A percentile compares a stretch with the other conserved stretches of the same genome.
Evolutionary conservation across 768 basidiomycete genomes (phyloP).

Genomic region (Russula brevipes): DNA sequence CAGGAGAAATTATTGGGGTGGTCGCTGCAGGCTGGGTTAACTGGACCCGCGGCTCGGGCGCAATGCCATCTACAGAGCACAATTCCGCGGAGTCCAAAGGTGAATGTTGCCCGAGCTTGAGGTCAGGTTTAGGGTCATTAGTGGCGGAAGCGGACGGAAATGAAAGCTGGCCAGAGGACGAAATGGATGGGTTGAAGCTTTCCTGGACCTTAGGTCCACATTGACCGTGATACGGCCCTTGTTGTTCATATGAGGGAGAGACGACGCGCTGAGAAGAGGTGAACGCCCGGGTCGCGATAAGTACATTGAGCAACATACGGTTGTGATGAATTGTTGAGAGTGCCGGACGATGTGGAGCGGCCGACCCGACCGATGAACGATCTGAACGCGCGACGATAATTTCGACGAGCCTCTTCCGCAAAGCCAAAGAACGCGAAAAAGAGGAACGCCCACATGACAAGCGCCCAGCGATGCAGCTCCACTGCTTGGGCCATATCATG

Average conservation of each 20-base stretch:
- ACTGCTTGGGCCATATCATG: not conserved
- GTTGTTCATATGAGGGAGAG: not conserved
- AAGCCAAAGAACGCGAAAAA: not conserved
- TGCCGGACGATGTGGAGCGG: conserved; percentile 7
- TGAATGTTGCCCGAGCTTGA: conserved; percentile 1
- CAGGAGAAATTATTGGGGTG: too few species aligned
- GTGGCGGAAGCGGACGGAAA: not conserved
- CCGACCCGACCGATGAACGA: conserved; percentile 27
- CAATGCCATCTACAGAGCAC: not conserved
- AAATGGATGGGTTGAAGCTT: too few species aligned
- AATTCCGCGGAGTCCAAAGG: not conserved
- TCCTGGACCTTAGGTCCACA: not conserved
- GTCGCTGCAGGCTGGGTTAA: too few species aligned
- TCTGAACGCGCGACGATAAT: not conserved
- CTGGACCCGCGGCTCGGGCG: not conserved
- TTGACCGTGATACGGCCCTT: not conserved
- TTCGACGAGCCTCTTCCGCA: not conserved
- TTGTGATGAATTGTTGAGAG: not conserved
- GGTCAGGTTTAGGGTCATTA: not conserved
- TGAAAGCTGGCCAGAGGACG: too few species aligned
- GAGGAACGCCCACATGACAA: not conserved
- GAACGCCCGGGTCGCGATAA: too few species aligned
- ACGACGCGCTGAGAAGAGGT: not conserved
- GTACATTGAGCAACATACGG: conserved; percentile 1
- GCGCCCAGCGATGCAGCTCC: not conserved